Evolutionary conservation across 257 asterid species (phyloP).

Genomic region (Echites panduratus): DNA sequence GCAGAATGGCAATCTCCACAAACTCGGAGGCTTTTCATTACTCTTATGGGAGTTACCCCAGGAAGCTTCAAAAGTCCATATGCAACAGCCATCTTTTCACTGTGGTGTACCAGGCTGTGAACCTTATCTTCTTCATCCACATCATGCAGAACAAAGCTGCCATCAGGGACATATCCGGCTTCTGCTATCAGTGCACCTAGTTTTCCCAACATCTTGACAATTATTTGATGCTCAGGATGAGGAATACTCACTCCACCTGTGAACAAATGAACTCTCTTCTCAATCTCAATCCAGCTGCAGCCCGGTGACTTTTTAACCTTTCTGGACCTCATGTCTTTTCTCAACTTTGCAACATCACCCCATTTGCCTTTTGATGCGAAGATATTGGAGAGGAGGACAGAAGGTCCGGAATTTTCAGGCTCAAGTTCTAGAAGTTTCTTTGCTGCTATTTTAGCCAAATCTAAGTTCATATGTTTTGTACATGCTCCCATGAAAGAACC

Average conservation of each 20-base stretch:
- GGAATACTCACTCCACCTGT: constrained; percentile 44
- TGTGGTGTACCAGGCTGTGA: constrained; percentile 45
- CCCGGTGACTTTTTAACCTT: constrained; percentile 63
- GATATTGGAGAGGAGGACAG: constrained; percentile 60
- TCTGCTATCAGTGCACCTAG: constrained; percentile 41
- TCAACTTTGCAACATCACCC: constrained; percentile 50
- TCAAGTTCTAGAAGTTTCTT: constrained; percentile 53
- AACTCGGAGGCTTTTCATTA: constrained; percentile 63
- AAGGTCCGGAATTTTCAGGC: constrained; percentile 61
- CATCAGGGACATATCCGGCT: constrained; percentile 58
- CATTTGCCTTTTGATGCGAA: constrained; percentile 63
- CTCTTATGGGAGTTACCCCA: constrained; percentile 48
- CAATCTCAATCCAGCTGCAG: constrained; percentile 81
- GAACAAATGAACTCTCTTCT: constrained; percentile 62
- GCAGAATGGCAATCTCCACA: constrained; percentile 73
- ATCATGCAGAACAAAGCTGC: constrained; percentile 47
- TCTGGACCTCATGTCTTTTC: constrained; percentile 49
- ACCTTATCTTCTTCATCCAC: constrained; percentile 66
- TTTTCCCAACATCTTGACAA: constrained; percentile 47
- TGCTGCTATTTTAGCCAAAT: constrained; percentile 67
- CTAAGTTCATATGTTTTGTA: constrained; percentile 51
- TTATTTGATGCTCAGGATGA: constrained; percentile 42
- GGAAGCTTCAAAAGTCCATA: constrained; percentile 59
- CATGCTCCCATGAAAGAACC: constrained; percentile 81
- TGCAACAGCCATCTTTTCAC: constrained; percentile 70